Base-by-base conservation (phyloP, 2,329 filamentous ascomycete genomes). In the Scopulariopsis brevicaulis region DNA sequence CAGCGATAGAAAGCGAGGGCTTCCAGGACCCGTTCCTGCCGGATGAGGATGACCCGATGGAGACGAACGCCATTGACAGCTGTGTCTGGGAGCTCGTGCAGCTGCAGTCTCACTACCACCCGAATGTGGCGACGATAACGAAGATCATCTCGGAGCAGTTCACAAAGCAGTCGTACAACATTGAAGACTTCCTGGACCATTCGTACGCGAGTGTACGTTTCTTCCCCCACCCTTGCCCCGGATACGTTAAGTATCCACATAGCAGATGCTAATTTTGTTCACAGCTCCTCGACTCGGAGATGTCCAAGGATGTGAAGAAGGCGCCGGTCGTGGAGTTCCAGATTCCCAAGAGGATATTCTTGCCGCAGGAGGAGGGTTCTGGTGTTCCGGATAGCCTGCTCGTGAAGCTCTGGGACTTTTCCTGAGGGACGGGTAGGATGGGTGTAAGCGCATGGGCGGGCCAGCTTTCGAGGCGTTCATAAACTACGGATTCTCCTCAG, bases 111-210 rank as follows among this genome's bases (percentile, higher is more conserved):
- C 95, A 99, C 71, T 97, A 96, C 71, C 94, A 99, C 68, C 94
- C 95, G 15, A 99, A 97, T 65, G 90, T 99, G 25, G 92, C 93
- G 0, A 94, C 92, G 2, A 84, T 99, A 64, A 87, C 91, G 52
- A 94, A 91, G 71, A 96, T 99, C 62, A 84, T 99, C 59, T 89
- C 89, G 2, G 91, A 97, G 73, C 94, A 97, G 70, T 99, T 97
- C 70, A 99, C 94, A 2, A 99, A 99, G 74, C 86, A 91, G 64
- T 81, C 87, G 2, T 99, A 97, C 72, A 94, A 91, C 65, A 74
- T 96, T n/a, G 94, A 99, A 68, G 94, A 99, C 68, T 99, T 99
- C 71, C 74, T 97, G 54, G 94, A 99, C 68, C 91, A 97, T 70
- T 93, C 90, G 0, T 99, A 97, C 71, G 82, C 78, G 65, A 89